Percentiles rank a stretch among this genome's conserved stretches.
phyloP scores from a whole-genome alignment of 2,329 filamentous ascomycete genomes.

The Trichoderma endophyticum region DNA sequence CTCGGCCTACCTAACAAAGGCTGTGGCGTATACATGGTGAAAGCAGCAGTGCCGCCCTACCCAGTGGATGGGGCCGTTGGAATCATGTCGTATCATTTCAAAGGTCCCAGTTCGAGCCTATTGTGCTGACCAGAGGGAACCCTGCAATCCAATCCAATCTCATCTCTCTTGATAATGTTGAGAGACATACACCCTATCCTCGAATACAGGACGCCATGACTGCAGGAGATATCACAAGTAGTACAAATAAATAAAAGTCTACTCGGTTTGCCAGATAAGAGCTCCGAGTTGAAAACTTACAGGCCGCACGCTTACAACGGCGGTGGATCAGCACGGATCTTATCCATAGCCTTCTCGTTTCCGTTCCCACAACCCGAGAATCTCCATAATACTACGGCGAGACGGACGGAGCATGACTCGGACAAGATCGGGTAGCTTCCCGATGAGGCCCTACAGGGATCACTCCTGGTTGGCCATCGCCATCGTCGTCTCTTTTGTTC shows the following conservation, averaged over 20 bases:
- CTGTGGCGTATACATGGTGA: not conserved
- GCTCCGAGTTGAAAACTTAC: not conserved
- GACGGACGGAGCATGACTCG: conserved; percentile 11
- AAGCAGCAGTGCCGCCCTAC: not conserved
- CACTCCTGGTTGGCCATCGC: not conserved
- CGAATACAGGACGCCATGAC: not conserved
- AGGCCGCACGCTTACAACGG: not conserved
- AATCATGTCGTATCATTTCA: not conserved
- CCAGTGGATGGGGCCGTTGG: not conserved
- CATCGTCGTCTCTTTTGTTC: not conserved
- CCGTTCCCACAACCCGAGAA: not conserved
- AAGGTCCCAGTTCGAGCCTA: not conserved
- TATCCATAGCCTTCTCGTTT: not conserved
- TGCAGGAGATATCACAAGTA: not conserved
- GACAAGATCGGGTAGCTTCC: conserved; percentile 11
- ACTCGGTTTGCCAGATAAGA: not conserved
- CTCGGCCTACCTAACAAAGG: not conserved
- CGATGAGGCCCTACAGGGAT: conserved; percentile 14
- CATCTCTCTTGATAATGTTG: not conserved
- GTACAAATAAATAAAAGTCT: not conserved
- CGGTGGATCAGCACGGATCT: conserved; percentile 6
- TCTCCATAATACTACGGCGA: conserved; percentile 3
- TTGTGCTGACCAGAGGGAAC: not conserved
- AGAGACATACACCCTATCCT: not conserved
- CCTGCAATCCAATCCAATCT: not conserved